Evolutionary conservation across 75 land plant genomes (phyloP), one percentile per base, ranked within the genome.

Genomic region (Isoetes taiwanensis): DNA sequence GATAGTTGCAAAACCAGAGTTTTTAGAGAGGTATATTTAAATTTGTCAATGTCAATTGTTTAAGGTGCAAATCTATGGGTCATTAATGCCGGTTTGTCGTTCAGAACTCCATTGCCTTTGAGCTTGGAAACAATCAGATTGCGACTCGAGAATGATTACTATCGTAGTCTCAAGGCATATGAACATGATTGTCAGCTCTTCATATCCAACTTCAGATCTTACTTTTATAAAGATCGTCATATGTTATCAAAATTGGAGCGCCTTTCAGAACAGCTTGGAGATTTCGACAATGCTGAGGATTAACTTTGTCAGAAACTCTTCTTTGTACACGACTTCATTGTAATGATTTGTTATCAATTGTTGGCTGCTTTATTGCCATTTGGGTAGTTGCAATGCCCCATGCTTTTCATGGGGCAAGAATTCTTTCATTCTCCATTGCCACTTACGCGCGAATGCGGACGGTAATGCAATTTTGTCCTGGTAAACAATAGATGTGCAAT

Each of bases 61-160:
- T n/a, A n/a, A n/a, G n/a, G n/a, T n/a, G n/a, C n/a, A n/a, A n/a
- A n/a, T n/a, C n/a, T n/a, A n/a, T n/a, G n/a, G n/a, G n/a, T n/a
- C n/a, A n/a, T n/a, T n/a, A n/a, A n/a, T n/a, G n/a, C 9, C 9
- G 39, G 9, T 9, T 14, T 37, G 12, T 37, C 14, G 39, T 30
- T 26, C 73, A 91, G 97, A 70, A 76, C 76, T 24, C 85, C 97
- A 0, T 85, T 83, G 41, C 97, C 90, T 0, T 41, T 91, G 42
- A 69, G 82, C 2, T 60, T 80, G 33, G 97, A 86, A 8, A 58
- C 73, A 30, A 72, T 91, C 46, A 67, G 59, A 50, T 53, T 56
- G 28, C 78, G 97, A 55, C 58, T 91, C 52, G 83, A 78, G 58
- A 80, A 75, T 40, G 70, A 83, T 32, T 91, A 86, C 48, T 91